phyloP scores from a whole-genome alignment of 78 protist species.

The Diacronema lutheri region DNA sequence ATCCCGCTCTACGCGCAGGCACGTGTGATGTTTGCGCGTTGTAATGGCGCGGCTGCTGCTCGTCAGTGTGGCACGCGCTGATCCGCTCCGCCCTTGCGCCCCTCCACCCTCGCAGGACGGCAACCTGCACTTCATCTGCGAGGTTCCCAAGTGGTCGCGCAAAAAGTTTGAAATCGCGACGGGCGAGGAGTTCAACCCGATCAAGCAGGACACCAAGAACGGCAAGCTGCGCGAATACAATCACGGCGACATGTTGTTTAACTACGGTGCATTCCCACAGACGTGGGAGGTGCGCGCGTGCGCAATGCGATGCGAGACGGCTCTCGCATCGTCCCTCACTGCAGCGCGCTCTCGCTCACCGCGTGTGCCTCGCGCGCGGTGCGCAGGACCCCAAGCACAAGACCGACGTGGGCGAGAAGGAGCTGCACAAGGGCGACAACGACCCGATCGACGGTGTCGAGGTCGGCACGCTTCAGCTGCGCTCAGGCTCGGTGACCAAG shows the following conservation, averaged over 20 bases:
- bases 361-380: not conserved
- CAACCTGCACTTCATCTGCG: slow-evolving; percentile 21
- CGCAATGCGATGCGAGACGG: not conserved
- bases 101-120: too few relatives aligned
- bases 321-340: not conserved
- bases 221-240: slow-evolving; percentile 44
- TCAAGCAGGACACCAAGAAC: slow-evolving; percentile 50
- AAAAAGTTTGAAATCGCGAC: slow-evolving; percentile 42
- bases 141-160: slow-evolving; percentile 44
- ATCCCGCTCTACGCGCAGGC: slow-evolving; percentile 28
- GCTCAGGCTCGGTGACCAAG: slow-evolving; percentile 70
- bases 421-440: slow-evolving; percentile 63
- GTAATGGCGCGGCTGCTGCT: too few relatives aligned
- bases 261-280: slow-evolving; percentile 91
- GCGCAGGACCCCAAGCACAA: slow-evolving; percentile 62
- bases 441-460: slow-evolving; percentile 89
- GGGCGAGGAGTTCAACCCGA: slow-evolving; percentile 29
- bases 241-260: slow-evolving; percentile 35
- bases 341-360: not conserved
- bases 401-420: slow-evolving; percentile 45
- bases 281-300: too few relatives aligned
- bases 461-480: slow-evolving; percentile 49
- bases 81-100: too few relatives aligned
- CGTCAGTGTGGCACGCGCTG: too few relatives aligned
- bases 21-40: too few relatives aligned